These are phyloP conservation scores for Trichoderma reesei DNA, from an alignment of 495 filamentous ascomycete genomes.

Conservation along the genomic window DNA sequence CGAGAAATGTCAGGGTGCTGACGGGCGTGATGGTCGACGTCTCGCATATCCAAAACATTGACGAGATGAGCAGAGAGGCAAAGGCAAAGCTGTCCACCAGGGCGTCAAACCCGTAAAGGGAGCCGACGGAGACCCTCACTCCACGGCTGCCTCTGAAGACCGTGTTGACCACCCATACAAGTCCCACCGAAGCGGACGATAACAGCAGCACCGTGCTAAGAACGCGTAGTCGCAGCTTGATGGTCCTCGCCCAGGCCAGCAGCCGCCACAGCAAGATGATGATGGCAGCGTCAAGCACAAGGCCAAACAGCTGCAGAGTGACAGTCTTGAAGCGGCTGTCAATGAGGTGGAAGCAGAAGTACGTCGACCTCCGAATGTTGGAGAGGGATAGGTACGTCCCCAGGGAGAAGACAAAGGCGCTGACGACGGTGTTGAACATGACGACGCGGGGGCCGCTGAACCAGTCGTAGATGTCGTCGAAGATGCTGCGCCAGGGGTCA, in stretches of 20 bases:
- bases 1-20: slow-evolving; percentile 29
- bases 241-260: slow-evolving; percentile 37
- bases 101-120: slow-evolving; percentile 32
- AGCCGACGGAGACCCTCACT: slow-evolving; percentile 15
- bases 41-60: slow-evolving; percentile 30
- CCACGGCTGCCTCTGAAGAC: slow-evolving; percentile 19
- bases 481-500: slow-evolving; percentile 27
- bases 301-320: slow-evolving; percentile 27
- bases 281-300: slow-evolving; percentile 33
- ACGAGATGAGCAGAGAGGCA: slow-evolving; percentile 28
- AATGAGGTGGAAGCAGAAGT: slow-evolving; percentile 31
- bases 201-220: slow-evolving; percentile 15
- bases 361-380: slow-evolving; percentile 24
- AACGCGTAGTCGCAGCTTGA: slow-evolving; percentile 28
- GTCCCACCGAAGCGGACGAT: slow-evolving; percentile 18
- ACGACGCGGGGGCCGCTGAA: slow-evolving; percentile 18
- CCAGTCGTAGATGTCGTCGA: slow-evolving; percentile 30
- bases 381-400: slow-evolving; percentile 37
- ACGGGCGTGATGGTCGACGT: slow-evolving; percentile 27
- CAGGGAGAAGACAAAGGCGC: slow-evolving; percentile 20
- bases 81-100: slow-evolving; percentile 31
- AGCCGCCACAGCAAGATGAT: slow-evolving; percentile 33
- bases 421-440: slow-evolving; percentile 19
- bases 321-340: slow-evolving; percentile 21
- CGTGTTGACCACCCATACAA: slow-evolving; percentile 16